Evolutionary conservation across 2,329 filamentous ascomycete genomes (phyloP).

Genomic region (Colletotrichum trifolii): DNA sequence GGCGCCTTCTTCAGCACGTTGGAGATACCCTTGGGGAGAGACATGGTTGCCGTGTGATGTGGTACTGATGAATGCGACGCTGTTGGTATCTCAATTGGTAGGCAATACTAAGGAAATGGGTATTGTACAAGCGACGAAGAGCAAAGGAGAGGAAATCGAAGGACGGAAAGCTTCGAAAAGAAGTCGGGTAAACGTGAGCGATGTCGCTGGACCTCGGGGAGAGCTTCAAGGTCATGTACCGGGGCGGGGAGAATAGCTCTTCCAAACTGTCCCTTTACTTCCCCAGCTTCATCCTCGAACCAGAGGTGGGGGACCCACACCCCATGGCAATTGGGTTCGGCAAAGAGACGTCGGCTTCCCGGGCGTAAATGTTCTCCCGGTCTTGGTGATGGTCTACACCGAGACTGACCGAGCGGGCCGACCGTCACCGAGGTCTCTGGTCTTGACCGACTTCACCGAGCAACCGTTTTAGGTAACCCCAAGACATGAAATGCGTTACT

Average conservation of each 20-base stretch:
- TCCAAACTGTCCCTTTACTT: constrained; percentile 19
- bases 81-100: constrained; percentile 13
- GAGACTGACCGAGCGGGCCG: background rate
- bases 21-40: constrained; percentile 73
- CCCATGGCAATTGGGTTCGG: constrained; percentile 36
- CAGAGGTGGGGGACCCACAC: constrained; percentile 32
- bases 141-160: constrained; percentile 1
- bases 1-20: constrained; percentile 83
- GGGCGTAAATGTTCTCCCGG: constrained; percentile 32
- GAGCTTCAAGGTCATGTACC: constrained; percentile 28
- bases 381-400: background rate
- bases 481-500: background rate
- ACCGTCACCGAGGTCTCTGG: background rate
- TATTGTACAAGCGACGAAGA: constrained; percentile 11
- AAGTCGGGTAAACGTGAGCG: constrained; percentile 26
- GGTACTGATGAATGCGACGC: background rate
- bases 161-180: constrained; percentile 14
- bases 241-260: constrained; percentile 33
- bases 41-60: constrained; percentile 49
- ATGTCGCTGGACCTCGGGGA: constrained; percentile 27
- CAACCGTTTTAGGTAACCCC: background rate
- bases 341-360: constrained; percentile 18
- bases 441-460: background rate
- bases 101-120: background rate
- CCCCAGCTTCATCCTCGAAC: constrained; percentile 30